These are phyloP conservation scores for Ilyonectria sp. DNA, from an alignment of 2,329 filamentous ascomycete genomes.

Conservation along the genomic window DNA sequence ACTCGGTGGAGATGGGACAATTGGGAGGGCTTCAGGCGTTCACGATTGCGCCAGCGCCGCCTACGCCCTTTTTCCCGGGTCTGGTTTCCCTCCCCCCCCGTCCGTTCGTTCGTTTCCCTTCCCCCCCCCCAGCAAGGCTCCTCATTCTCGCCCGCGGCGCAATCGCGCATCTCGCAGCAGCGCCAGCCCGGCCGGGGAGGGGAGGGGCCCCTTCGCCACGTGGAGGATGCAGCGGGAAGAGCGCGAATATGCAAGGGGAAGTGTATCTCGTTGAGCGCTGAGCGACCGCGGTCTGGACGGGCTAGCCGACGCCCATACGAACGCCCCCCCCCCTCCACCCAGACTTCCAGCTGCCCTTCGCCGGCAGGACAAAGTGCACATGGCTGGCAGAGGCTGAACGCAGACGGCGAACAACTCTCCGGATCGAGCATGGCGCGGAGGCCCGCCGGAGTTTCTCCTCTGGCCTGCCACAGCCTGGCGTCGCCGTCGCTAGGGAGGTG, in stretches of 20 bases:
- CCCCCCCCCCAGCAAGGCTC: not conserved
- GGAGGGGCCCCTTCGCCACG: constrained; percentile 33
- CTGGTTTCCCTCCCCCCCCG: constrained; percentile 13
- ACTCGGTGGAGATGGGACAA: constrained; percentile 21
- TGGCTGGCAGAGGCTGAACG: too few species aligned
- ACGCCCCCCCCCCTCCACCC: not conserved
- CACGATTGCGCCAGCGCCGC: not conserved
- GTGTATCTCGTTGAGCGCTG: not conserved
- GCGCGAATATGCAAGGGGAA: constrained; percentile 39
- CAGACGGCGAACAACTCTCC: not conserved
- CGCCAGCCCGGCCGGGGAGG: too few species aligned
- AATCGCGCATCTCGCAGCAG: too few species aligned
- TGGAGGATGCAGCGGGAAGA: constrained; percentile 35
- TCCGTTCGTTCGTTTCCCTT: too few species aligned
- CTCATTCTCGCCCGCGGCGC: constrained; percentile 3
- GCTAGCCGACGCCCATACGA: constrained; percentile 4
- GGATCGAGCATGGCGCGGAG: constrained; percentile 29
- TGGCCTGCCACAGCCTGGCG: too few species aligned
- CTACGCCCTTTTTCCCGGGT: not conserved
- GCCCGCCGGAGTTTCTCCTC: not conserved
- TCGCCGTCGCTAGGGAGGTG: not conserved
- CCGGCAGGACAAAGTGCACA: too few species aligned
- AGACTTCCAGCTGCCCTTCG: too few species aligned
- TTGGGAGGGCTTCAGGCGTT: not conserved
- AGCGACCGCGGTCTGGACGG: constrained; percentile 26